A percentile compares a stretch with the other conserved stretches of the same genome.
Conservation (phyloP, 345 rosid genomes). For the Populus deltoides region DNA sequence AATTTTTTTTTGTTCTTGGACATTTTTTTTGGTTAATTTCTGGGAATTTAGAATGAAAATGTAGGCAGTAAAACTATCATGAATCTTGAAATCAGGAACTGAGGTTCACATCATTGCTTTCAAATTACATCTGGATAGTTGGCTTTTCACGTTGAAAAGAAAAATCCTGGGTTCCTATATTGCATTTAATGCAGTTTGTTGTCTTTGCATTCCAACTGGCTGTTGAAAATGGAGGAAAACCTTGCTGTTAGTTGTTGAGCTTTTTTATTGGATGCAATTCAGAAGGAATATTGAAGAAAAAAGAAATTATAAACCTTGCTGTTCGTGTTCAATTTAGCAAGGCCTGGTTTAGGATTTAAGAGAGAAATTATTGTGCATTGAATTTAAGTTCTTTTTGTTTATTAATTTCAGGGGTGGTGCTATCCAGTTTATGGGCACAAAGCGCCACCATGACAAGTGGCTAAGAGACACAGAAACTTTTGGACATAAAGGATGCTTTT, state of each 20-base stretch:
- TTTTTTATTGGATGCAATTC: neutral
- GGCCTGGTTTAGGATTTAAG: too few relatives aligned
- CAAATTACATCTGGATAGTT: neutral
- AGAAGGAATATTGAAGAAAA: neutral
- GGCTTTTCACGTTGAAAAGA: neutral
- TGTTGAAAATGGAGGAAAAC: too few relatives aligned
- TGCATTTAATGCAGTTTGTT: too few relatives aligned
- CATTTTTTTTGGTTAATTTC: neutral
- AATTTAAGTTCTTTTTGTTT: neutral
- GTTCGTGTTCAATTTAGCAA: neutral
- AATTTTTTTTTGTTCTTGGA: too few relatives aligned
- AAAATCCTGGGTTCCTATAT: too few relatives aligned
- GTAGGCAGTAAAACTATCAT: neutral
- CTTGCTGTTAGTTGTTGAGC: too few relatives aligned
- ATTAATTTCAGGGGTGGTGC: constrained; percentile 74
- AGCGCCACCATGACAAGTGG: constrained; percentile 91
- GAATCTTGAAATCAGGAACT: neutral
- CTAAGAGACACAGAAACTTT: constrained; percentile 63
- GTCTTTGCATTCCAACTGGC: neutral
- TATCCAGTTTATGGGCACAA: constrained; percentile 75
- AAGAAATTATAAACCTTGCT: neutral
- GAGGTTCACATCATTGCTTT: neutral
- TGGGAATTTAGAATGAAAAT: neutral
- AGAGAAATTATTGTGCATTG: neutral
- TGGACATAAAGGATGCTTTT: constrained; percentile 80